Evolutionary conservation across 768 basidiomycete species (phyloP).

Genomic region (Megacollybia marginata): DNA sequence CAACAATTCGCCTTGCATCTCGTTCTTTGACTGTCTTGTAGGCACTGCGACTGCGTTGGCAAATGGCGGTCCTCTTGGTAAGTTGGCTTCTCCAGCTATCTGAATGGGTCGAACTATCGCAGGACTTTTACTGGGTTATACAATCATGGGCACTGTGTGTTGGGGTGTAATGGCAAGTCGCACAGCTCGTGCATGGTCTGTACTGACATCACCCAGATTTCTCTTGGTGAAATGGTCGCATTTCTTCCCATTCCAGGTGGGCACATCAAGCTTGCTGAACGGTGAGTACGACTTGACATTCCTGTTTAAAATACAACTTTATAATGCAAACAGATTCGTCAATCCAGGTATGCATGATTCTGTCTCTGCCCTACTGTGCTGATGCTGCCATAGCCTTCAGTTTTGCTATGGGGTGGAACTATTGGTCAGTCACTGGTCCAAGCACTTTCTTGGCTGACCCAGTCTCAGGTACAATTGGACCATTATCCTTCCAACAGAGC

Average conservation of each 20-base stretch:
- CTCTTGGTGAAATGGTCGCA: constrained; percentile 65
- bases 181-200: background rate
- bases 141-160: constrained; percentile 57
- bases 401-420: constrained; percentile 47
- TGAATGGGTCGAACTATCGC: too few relatives aligned
- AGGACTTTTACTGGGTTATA: constrained; percentile 60
- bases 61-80: constrained; percentile 58
- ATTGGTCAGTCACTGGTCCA: constrained; percentile 19
- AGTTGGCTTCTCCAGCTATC: too few relatives aligned
- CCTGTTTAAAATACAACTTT: too few relatives aligned
- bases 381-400: constrained; percentile 3
- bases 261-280: constrained; percentile 74
- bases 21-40: too few relatives aligned
- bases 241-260: constrained; percentile 75
- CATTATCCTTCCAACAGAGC: constrained; percentile 44
- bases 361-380: too few relatives aligned
- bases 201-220: background rate
- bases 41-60: constrained; percentile 17
- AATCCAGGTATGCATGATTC: too few relatives aligned
- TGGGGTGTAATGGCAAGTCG: constrained; percentile 18
- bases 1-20: too few relatives aligned
- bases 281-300: constrained; percentile 50
- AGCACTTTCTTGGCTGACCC: too few relatives aligned
- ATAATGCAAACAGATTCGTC: too few relatives aligned
- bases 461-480: constrained; percentile 36